Evolutionary conservation across 164 flowering plant species (phyloP).

Genomic region (Nymphaea colorata): DNA sequence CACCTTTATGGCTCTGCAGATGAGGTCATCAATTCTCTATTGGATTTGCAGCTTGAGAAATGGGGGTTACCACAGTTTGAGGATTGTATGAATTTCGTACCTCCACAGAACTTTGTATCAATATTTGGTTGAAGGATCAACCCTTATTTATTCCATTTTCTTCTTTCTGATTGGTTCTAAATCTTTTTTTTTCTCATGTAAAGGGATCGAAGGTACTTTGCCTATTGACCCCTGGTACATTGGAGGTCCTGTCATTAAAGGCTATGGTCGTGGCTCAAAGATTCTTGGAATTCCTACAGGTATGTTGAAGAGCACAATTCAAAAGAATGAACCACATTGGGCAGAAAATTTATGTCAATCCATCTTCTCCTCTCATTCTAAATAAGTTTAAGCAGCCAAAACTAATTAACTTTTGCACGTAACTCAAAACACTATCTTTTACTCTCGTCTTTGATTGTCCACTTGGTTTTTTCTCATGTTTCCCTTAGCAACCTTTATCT

Average conservation of each 20-base stretch:
- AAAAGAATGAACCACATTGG: not conserved
- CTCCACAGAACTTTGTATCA: not conserved
- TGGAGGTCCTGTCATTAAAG: constrained; percentile 88
- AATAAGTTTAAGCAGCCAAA: no score
- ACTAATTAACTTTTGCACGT: no score
- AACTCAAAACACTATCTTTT: no score
- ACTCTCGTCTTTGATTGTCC: no score
- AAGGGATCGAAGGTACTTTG: constrained; percentile 84
- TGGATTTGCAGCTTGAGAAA: constrained; percentile 68
- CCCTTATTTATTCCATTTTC: not conserved
- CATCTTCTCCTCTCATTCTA: no score
- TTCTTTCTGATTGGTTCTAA: not conserved
- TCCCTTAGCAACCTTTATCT: no score
- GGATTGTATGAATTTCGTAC: constrained; percentile 42
- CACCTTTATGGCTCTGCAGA: constrained; percentile 64
- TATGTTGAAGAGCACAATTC: constrained; percentile 7
- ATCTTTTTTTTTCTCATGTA: constrained; percentile 6
- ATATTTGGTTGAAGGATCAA: not conserved
- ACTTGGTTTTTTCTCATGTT: no score
- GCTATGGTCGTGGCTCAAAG: constrained; percentile 96
- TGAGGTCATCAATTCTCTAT: constrained; percentile 80
- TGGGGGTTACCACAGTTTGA: constrained; percentile 90
- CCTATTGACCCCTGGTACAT: constrained; percentile 84
- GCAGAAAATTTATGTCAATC: no score
- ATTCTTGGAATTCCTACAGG: constrained; percentile 97